Percentiles rank a stretch among this genome's conserved stretches.
phyloP scores from a whole-genome alignment of 345 rosid species.

The Eucalyptus cloeziana region DNA sequence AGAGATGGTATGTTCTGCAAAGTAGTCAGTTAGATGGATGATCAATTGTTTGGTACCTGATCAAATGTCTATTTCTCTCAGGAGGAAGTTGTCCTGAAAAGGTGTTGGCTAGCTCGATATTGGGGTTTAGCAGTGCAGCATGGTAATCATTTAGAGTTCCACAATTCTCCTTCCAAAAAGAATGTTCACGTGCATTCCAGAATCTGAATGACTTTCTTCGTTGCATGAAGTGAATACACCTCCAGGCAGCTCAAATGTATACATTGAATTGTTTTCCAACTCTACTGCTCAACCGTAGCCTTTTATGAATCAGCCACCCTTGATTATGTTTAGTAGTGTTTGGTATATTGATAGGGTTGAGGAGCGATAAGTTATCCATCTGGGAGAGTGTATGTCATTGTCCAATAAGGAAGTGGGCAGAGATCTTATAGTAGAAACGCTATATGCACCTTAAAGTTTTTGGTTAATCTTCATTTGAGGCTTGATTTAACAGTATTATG shows the following conservation, averaged over 20 bases:
- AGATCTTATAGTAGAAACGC: background rate
- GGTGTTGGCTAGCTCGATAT: slow-evolving; percentile 99
- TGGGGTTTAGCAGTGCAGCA: slow-evolving; percentile 87
- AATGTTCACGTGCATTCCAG: background rate
- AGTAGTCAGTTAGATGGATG: background rate
- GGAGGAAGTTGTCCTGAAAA: slow-evolving; percentile 99
- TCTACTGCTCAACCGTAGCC: background rate
- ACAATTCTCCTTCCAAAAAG: background rate
- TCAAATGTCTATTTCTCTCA: slow-evolving; percentile 1
- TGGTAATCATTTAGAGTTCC: slow-evolving; percentile 14
- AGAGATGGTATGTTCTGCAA: slow-evolving; percentile 44
- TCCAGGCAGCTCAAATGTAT: background rate
- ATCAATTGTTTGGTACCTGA: slow-evolving; percentile 3
- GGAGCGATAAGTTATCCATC: background rate
- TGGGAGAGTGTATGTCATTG: background rate
- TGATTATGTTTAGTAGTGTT: background rate
- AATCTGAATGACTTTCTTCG: background rate
- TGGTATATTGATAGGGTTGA: background rate
- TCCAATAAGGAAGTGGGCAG: background rate
- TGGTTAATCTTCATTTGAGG: background rate
- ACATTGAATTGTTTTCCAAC: background rate
- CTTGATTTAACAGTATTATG: background rate
- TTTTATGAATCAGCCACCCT: background rate
- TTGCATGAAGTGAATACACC: background rate
- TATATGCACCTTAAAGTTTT: background rate